phyloP scores from a whole-genome alignment of 164 flowering plant species.

The Pachysandra terminalis region DNA sequence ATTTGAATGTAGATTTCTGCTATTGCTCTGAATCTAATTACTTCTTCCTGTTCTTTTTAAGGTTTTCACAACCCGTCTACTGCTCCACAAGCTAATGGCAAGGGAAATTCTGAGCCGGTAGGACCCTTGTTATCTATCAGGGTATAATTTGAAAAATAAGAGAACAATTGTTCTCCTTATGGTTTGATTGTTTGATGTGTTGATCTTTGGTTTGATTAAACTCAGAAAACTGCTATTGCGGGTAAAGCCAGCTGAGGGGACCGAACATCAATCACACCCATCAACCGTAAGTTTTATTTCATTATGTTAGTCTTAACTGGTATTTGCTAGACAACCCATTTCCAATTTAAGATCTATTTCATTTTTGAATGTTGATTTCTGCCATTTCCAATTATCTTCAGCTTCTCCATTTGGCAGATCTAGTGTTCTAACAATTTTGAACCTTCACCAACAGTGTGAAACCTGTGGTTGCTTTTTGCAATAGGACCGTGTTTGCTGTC shows the following conservation, averaged over 20 bases:
- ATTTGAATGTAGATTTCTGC: not conserved
- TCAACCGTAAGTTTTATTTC: slow-evolving; percentile 7
- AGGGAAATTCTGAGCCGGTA: slow-evolving; percentile 37
- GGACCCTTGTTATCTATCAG: slow-evolving; percentile 2
- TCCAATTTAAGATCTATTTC: too few relatives aligned
- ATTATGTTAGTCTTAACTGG: not conserved
- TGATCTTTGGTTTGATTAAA: slow-evolving; percentile 14
- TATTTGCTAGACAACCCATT: not conserved
- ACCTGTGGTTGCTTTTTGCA: slow-evolving; percentile 7
- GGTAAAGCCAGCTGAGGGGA: slow-evolving; percentile 50
- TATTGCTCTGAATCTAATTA: not conserved
- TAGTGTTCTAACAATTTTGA: not conserved
- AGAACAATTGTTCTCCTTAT: too few relatives aligned
- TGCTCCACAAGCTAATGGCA: slow-evolving; percentile 35
- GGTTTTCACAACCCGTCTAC: slow-evolving; percentile 43
- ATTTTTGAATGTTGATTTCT: too few relatives aligned
- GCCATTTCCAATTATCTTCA: not conserved
- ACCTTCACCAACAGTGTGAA: not conserved
- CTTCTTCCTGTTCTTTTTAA: slow-evolving; percentile 21
- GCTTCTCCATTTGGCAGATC: slow-evolving; percentile 1
- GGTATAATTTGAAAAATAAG: not conserved
- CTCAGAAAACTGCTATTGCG: slow-evolving; percentile 39
- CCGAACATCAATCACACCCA: slow-evolving; percentile 17
- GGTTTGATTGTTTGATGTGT: not conserved
- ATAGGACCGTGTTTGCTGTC: not conserved